Base-by-base conservation (phyloP, 768 basidiomycete genomes). In the Boletales sp. region DNA sequence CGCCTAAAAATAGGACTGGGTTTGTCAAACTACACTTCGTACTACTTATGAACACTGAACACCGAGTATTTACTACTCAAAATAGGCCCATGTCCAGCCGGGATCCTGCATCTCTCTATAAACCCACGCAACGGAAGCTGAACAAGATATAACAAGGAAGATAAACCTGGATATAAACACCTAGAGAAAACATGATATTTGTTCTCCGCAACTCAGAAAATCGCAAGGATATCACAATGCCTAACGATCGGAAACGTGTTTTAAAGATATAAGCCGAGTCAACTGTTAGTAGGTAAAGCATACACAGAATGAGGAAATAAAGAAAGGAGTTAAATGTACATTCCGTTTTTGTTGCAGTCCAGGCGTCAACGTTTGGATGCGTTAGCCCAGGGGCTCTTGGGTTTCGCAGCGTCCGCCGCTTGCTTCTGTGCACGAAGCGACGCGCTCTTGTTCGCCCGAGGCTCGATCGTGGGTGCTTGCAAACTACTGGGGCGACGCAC, bases 361-460 rank as follows among this genome's bases (percentile, higher is more conserved):
- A 17, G 41, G 41, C 12, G 44, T 57, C 54, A 67, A 17, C 66
- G 62, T 25, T 36, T 57, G 15, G 65, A 58, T 18, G 66, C 66
- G 28, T 67, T 65, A 36, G 66, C 65, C 65, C 65, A 67, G 14
- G 45, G 65, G 28, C 65, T 67, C 56, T 63, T 69, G 5, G 66
- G 65, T 32, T 65, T 69, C 17, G 65, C 56, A 25, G 65, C 61
- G 0, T 67, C 67, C 15, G 39, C 44, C 4, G 57, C 84, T 70
- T 80, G 74, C 72, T 90, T 90, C 53, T 83, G 84, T 11, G 75
- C 80, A 19, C 89, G 75, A 47, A 92, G 64, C 7, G 80, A 69
- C 3, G 90, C 88, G 57, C 84, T 90, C 65, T 77, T 82, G 67
- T 93, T 93, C 53, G 74, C 79, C 47, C 86, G 75, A 8, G 90